phyloP scores from a whole-genome alignment of 2,329 filamentous ascomycete species.

The Diaporthe vaccinii region DNA sequence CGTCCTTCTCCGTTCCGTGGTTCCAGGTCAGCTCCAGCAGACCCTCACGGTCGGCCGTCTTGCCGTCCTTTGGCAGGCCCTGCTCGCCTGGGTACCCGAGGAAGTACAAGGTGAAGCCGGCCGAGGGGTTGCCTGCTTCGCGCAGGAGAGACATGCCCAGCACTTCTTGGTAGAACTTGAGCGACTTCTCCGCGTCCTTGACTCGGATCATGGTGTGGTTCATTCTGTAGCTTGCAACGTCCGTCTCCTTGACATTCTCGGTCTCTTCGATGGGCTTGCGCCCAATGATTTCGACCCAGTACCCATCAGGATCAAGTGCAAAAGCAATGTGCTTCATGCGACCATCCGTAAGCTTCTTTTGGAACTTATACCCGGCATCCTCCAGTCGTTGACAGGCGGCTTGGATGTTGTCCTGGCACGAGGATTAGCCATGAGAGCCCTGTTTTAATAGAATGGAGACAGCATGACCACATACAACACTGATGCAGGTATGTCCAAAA shows the following conservation, averaged over 20 bases:
- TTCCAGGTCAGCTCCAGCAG: slow-evolving; percentile 92
- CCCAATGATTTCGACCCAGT: slow-evolving; percentile 88
- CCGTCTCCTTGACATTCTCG: slow-evolving; percentile 78
- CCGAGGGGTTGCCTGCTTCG: slow-evolving; percentile 76
- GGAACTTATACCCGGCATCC: slow-evolving; percentile 91
- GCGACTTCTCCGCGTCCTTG: slow-evolving; percentile 81
- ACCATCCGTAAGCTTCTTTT: slow-evolving; percentile 94
- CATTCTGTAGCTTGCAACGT: slow-evolving; percentile 81
- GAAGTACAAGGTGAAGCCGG: slow-evolving; percentile 93
- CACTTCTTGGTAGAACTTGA: slow-evolving; percentile 86
- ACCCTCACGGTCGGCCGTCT: slow-evolving; percentile 80
- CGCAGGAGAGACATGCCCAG: slow-evolving; percentile 90
- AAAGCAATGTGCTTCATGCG: slow-evolving; percentile 92
- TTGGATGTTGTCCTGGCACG: slow-evolving; percentile 77
- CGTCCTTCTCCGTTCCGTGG: slow-evolving; percentile 87
- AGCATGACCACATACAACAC: slow-evolving; percentile 57
- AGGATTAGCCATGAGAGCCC: not conserved
- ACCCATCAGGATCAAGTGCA: slow-evolving; percentile 87
- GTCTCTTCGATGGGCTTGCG: slow-evolving; percentile 80
- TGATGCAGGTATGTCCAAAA: slow-evolving; percentile 89
- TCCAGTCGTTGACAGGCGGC: slow-evolving; percentile 91
- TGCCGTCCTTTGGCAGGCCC: slow-evolving; percentile 65
- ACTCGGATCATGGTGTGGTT: slow-evolving; percentile 97
- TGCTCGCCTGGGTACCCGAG: slow-evolving; percentile 79
- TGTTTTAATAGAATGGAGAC: not conserved